Evolutionary conservation across 2,329 filamentous ascomycete genomes (phyloP).

Genomic region (Fusarium globosum): DNA sequence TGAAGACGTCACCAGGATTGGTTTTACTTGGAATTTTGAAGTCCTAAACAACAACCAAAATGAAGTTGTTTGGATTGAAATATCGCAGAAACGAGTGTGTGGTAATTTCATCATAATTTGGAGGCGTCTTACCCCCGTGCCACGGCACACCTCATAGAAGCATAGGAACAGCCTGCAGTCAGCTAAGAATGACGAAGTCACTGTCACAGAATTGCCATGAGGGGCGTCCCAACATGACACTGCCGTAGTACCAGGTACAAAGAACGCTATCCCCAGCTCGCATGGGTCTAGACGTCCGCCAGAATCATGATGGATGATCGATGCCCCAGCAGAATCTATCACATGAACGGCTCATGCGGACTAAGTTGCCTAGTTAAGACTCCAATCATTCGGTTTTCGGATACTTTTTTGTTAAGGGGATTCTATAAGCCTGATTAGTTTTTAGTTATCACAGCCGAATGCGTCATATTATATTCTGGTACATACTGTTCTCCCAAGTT

Average conservation of each 20-base stretch:
- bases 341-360: slow-evolving; percentile 32
- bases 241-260: slow-evolving; percentile 29
- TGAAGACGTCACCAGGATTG: slow-evolving; percentile 35
- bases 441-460: neutral
- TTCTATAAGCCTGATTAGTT: neutral
- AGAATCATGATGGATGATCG: slow-evolving; percentile 29
- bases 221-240: slow-evolving; percentile 30
- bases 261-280: slow-evolving; percentile 23
- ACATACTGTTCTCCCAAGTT: neutral
- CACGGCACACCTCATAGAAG: neutral
- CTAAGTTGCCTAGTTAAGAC: slow-evolving; percentile 24
- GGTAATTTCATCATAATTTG: neutral
- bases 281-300: slow-evolving; percentile 29
- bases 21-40: neutral
- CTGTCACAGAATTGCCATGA: slow-evolving; percentile 21
- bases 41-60: neutral
- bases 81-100: neutral
- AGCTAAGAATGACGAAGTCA: slow-evolving; percentile 34
- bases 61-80: neutral
- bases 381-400: slow-evolving; percentile 17
- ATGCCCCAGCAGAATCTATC: slow-evolving; percentile 37
- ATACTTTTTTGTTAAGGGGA: neutral
- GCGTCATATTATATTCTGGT: slow-evolving; percentile 10
- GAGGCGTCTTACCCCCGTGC: slow-evolving; percentile 17
- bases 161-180: slow-evolving; percentile 3